Conservation (phyloP, 2,329 filamentous ascomycete species). For the Aureobasidium leucospermi region DNA sequence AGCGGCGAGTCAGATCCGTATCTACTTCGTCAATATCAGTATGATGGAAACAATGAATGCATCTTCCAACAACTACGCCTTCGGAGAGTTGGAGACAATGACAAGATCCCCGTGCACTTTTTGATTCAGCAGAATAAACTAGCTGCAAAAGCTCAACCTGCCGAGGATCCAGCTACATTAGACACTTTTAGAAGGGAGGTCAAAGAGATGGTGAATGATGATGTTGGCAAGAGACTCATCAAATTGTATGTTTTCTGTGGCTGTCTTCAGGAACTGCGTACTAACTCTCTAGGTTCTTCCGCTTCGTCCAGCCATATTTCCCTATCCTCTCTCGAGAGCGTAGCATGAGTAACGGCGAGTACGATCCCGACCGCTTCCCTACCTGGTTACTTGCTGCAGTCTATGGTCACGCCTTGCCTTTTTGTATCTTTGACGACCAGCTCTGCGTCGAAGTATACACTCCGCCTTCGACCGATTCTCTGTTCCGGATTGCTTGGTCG, state of each 20-base stretch:
- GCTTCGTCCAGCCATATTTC: constrained; percentile 40
- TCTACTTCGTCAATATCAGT: constrained; percentile 27
- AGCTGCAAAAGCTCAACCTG: constrained; percentile 29
- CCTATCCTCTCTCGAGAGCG: constrained; percentile 34
- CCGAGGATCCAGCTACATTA: constrained; percentile 20
- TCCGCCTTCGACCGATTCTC: constrained; percentile 26
- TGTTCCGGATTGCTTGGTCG: constrained; percentile 27
- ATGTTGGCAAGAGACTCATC: constrained; percentile 32
- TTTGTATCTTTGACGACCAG: constrained; percentile 37
- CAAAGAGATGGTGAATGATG: constrained; percentile 25
- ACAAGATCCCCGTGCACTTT: constrained; percentile 27
- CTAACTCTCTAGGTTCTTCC: constrained; percentile 25
- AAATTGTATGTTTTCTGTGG: constrained; percentile 23
- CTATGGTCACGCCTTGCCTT: constrained; percentile 39
- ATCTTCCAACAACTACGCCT: constrained; percentile 26
- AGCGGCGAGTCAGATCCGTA: constrained; percentile 29
- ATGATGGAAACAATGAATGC: constrained; percentile 28
- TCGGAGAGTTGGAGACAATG: constrained; percentile 20
- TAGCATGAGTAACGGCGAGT: constrained; percentile 23
- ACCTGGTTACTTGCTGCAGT: constrained; percentile 35
- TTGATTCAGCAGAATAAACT: constrained; percentile 29
- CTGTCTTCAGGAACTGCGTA: not conserved
- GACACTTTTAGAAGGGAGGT: constrained; percentile 25
- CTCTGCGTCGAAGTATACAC: constrained; percentile 29
- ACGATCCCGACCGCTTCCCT: constrained; percentile 28